Conservation (phyloP, 331 rosid genomes). For the Quercus tomentella region DNA sequence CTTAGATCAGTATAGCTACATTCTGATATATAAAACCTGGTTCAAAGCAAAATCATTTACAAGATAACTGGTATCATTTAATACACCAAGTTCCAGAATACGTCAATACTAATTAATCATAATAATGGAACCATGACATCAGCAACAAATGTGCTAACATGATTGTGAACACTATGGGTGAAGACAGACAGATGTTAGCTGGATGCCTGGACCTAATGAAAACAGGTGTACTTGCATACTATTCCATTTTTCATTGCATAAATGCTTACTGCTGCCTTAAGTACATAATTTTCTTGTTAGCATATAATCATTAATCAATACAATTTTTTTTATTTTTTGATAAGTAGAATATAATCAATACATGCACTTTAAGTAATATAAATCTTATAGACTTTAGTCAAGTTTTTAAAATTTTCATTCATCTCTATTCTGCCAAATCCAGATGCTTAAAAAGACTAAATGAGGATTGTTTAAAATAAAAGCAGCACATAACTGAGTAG, state of each 20-base stretch:
- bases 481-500: not conserved
- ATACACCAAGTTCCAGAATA: not conserved
- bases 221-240: not conserved
- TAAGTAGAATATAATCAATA: not conserved
- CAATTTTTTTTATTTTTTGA: not conserved
- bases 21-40: not conserved
- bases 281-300: not conserved
- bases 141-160: not conserved
- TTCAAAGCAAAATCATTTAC: not conserved
- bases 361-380: not conserved
- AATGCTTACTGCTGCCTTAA: not conserved
- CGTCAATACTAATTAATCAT: not conserved
- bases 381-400: too few relatives aligned
- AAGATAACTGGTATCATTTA: not conserved
- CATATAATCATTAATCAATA: not conserved
- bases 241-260: not conserved
- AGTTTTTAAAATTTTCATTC: not conserved
- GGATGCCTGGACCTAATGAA: not conserved
- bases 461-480: not conserved
- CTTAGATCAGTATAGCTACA: not conserved
- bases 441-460: not conserved
- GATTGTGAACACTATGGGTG: not conserved
- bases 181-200: not conserved
- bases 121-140: not conserved
- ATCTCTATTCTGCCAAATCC: not conserved